These are phyloP conservation scores for Helicocarpus griseus DNA, from an alignment of 2,329 filamentous ascomycete species.

Conservation along the genomic window DNA sequence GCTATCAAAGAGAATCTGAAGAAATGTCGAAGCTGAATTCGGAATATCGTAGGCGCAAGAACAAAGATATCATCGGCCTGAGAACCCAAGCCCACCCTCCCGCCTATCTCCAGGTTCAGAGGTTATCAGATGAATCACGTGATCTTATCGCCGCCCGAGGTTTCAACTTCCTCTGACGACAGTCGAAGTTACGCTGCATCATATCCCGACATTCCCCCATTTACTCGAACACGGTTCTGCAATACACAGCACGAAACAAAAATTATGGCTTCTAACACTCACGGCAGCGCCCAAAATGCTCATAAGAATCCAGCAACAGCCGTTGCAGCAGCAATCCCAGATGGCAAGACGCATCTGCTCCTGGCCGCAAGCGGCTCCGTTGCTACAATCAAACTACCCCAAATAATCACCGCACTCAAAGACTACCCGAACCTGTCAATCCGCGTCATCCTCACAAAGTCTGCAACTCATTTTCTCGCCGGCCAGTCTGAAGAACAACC, in stretches of 20 bases:
- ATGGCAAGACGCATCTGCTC: slow-evolving; percentile 26
- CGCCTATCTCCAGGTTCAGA: no score
- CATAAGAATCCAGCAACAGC: neutral
- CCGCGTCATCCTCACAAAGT: slow-evolving; percentile 69
- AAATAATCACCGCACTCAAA: slow-evolving; percentile 45
- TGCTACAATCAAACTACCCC: slow-evolving; percentile 76
- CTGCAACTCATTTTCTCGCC: slow-evolving; percentile 64
- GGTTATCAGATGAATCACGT: no score
- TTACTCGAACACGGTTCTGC: neutral
- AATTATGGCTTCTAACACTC: neutral
- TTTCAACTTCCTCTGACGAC: no score
- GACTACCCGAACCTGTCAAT: slow-evolving; percentile 55
- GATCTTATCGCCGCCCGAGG: no score
- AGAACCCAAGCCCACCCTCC: no score
- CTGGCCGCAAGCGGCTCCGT: slow-evolving; percentile 63
- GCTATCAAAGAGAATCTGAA: no score
- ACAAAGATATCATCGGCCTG: no score
- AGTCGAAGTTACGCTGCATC: no score
- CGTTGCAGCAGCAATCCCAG: slow-evolving; percentile 7
- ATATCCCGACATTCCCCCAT: no score
- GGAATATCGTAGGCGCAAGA: no score
- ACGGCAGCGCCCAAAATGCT: neutral
- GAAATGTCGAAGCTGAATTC: no score
- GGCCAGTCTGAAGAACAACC: slow-evolving; percentile 74
- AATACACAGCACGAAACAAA: neutral